Base-by-base conservation (phyloP, 345 rosid genomes). In the Euphorbia tirucalli region DNA sequence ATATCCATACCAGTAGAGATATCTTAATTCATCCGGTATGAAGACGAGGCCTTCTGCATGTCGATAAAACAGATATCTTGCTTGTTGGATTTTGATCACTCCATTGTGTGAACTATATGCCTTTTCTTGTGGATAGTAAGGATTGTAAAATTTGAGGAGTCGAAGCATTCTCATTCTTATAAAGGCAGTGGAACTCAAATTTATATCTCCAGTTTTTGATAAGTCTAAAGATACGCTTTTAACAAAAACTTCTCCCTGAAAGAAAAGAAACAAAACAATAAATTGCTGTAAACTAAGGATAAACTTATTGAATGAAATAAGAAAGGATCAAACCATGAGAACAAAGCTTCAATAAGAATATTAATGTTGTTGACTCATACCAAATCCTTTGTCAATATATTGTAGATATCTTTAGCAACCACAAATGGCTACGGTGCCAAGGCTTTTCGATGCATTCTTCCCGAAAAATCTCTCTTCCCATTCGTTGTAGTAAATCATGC, bases 401-500 rank as follows among this genome's bases (percentile, higher is more conserved):
- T 0, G 37, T 0, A 24, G 41, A 48, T 30, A 15, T 66, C 69
- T 19, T 48, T 3, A 8, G 54, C 35, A 66, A 9, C 69, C 69
- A 66, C 69, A 66, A 66, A 39, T 57, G 16, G 37, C 69, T 66
- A 24, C 69, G 19, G 2, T 48, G 16, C 3, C 57, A 13, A 44
- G 41, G 69, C 52, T 46, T n/a, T 30, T 28, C 49, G 4, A 28
- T 7, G 46, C 46, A 32, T 66, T 66, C 39, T 27, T 27, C 8
- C 1, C 39, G n/a, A 66, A 66, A 57, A 28, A 66, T 66, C 6
- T 46, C 56, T 30, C 39, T 46, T 32, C 69, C 69, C 69, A 48
- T 66, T 27, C 10, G 13, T 27, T 66, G 69, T 1, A 66, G 14
- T 22, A 66, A 48, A 46, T 66, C 69, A 46, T 66, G 69, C 69